Evolutionary conservation across 768 basidiomycete genomes (phyloP).

Genomic region (Royoungia palumana): DNA sequence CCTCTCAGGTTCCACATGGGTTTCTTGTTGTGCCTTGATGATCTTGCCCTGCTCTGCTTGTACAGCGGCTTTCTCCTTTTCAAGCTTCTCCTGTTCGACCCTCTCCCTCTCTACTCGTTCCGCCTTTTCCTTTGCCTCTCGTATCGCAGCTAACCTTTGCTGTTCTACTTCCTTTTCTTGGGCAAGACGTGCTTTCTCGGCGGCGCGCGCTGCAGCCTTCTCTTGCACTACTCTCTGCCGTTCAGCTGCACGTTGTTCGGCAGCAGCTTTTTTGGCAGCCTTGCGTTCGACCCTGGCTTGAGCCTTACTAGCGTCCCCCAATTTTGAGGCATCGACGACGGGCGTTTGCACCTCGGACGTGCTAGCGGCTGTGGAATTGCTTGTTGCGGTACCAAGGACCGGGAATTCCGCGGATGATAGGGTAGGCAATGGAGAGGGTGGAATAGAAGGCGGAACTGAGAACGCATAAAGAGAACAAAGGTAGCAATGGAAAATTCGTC

Average conservation of each 20-base stretch:
- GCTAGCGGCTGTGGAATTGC: conserved; percentile 7
- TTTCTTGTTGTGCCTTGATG: conserved; percentile 33
- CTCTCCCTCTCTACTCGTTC: conserved; percentile 35
- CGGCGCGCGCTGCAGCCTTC: conserved; percentile 49
- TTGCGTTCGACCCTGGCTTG: conserved; percentile 60
- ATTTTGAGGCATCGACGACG: conserved; percentile 21
- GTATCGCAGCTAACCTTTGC: conserved; percentile 41
- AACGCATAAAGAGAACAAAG: conserved; percentile 15
- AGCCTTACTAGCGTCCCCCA: conserved; percentile 38
- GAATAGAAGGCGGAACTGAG: conserved; percentile 35
- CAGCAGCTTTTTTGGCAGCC: conserved; percentile 62
- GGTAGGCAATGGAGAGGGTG: conserved; percentile 43
- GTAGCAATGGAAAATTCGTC: conserved; percentile 36
- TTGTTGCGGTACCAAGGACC: conserved; percentile 41
- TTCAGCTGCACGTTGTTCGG: conserved; percentile 60
- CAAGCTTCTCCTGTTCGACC: conserved; percentile 37
- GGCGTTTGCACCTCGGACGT: conserved; percentile 23
- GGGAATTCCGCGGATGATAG: conserved; percentile 76
- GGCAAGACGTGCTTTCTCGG: conserved; percentile 51
- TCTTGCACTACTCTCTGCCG: conserved; percentile 55
- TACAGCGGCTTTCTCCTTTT: conserved; percentile 34
- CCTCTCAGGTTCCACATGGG: conserved; percentile 25
- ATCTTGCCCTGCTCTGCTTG: conserved; percentile 37
- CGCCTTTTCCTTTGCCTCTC: conserved; percentile 38
- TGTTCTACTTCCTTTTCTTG: conserved; percentile 56